Base-by-base conservation (phyloP, 2,329 filamentous ascomycete species). In the Daldinia sp. region DNA sequence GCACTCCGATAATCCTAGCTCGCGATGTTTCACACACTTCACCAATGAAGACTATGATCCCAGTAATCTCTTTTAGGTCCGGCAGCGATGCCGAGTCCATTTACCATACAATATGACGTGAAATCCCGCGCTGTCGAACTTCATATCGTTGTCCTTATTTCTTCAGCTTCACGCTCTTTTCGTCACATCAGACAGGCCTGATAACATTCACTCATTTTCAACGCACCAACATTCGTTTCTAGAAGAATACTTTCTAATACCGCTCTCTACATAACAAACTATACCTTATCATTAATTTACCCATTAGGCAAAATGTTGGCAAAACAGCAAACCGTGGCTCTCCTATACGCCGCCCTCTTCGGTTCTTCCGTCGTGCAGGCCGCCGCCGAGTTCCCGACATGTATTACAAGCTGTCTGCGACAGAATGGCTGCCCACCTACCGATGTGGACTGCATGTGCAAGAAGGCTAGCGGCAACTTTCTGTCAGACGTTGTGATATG, bases 401-500 rank as follows among this genome's bases (percentile, higher is more conserved):
- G 81, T 74, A 75, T 82, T 39, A 66, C 73, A 64, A 74, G 74
- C 59, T 82, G 81, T 70, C 73, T 82, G 63, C 65, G 75, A 2
- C 75, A 77, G 56, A 74, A 77, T 15, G 78, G 77, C 9, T 82
- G 81, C 69, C 56, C 72, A 12, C 64, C 74, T 7, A 71, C 69
- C 57, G 75, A 79, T 63, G 69, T 76, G 12, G 74, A 74, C 54
- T 83, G 81, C 72, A 73, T 83, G 59, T 84, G 82, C 75, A 73
- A 74, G 62, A 74, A 75, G 20, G 78, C 79, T 5, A 65, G 65
- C 26, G 75, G 72, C 1, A 74, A 73, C 37, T 79, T 83, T 60
- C 77, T 83, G 5, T 75, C 78, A 15, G 76, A 79, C 42, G 77
- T 80, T 33, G 74, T 80, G 15, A 74, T 74, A n/a, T 83, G 82